Evolutionary conservation across 75 land plant species (phyloP).

Genomic region (Cupressus sempervirens): DNA sequence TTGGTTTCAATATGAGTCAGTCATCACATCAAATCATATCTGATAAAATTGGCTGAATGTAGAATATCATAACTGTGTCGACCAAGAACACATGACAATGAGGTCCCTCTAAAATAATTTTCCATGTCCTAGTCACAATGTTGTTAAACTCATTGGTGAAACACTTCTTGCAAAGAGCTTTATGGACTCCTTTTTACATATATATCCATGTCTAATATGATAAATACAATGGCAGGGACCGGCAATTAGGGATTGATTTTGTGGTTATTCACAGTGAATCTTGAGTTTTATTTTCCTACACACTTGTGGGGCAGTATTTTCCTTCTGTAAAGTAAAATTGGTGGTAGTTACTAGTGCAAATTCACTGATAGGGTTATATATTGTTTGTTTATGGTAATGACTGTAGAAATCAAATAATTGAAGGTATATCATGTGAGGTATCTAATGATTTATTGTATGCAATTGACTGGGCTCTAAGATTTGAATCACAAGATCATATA

Average conservation of each 20-base stretch:
- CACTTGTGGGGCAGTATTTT: neutral
- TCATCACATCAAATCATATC: too few species aligned
- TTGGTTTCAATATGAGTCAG: too few species aligned
- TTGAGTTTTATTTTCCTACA: neutral
- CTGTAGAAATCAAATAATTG: neutral
- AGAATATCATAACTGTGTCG: neutral
- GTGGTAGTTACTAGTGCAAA: neutral
- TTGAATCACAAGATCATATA: neutral
- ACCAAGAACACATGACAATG: neutral
- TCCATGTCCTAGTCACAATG: neutral
- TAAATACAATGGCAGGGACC: neutral
- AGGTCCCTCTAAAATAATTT: neutral
- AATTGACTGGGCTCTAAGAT: neutral
- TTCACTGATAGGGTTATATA: neutral
- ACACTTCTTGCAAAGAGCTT: neutral
- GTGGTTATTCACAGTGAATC: neutral
- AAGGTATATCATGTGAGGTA: neutral
- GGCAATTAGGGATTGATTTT: neutral
- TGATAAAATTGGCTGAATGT: too few species aligned
- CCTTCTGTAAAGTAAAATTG: neutral
- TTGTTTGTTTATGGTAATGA: neutral
- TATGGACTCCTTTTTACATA: neutral
- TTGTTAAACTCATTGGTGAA: neutral
- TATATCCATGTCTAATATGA: neutral
- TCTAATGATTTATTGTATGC: neutral